Conservation (phyloP, 2,329 filamentous ascomycete genomes). For the Claviceps citrina region DNA sequence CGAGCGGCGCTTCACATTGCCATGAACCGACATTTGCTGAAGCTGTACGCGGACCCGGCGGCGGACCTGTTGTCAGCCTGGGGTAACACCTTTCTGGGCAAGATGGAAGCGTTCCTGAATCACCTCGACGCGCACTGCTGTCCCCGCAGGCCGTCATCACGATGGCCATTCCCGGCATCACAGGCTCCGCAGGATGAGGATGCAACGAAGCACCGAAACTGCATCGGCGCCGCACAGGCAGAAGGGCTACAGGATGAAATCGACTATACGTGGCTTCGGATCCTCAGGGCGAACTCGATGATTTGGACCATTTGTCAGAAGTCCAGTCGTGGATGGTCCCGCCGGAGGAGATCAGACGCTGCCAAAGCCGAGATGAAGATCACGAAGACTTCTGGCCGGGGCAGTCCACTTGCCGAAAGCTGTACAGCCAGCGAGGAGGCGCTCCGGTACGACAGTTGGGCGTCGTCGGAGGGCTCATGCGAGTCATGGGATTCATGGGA, state of each 20-base stretch:
- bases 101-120: conserved; percentile 3
- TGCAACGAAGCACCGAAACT: not conserved
- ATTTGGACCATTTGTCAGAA: not conserved
- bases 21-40: not conserved
- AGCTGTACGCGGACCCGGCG: not conserved
- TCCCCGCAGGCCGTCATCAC: not conserved
- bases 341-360: not conserved
- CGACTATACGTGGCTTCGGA: not conserved
- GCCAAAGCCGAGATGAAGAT: not conserved
- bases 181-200: not conserved
- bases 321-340: not conserved
- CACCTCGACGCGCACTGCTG: not conserved
- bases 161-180: no score
- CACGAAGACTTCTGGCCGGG: conserved; percentile 11
- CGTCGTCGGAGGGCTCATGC: no score
- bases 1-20: not conserved
- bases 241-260: not conserved
- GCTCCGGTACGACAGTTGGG: not conserved
- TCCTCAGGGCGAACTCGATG: not conserved
- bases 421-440: no score
- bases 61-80: not conserved
- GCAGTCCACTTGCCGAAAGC: conserved; percentile 11
- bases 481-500: no score
- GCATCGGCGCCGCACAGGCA: not conserved
- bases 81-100: not conserved